These are phyloP conservation scores for Sanghuangporus baumii DNA, from an alignment of 1,284 basidiomycete genomes.

Conservation along the genomic window DNA sequence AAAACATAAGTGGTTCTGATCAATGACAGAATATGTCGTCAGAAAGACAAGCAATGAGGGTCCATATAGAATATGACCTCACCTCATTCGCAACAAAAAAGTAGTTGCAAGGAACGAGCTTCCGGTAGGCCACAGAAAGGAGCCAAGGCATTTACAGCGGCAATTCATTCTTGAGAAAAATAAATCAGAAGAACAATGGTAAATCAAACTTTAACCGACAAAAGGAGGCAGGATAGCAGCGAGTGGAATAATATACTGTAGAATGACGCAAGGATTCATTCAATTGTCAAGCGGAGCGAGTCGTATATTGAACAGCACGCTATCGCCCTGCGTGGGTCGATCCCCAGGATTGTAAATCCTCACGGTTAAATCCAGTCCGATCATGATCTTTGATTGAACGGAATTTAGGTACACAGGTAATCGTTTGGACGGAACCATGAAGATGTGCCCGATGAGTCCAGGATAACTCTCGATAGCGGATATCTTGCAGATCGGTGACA, in stretches of 20 bases:
- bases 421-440: not conserved
- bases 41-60: not conserved
- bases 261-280: not conserved
- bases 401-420: not conserved
- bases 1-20: not conserved
- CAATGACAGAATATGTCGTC: constrained; percentile 1
- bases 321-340: not conserved
- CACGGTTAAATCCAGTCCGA: not conserved
- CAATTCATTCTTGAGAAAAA: not conserved
- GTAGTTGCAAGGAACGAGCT: not conserved
- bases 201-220: not conserved
- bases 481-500: not conserved
- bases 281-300: not conserved
- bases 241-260: not conserved
- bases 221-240: not conserved
- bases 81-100: not conserved
- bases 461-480: not conserved
- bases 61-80: not conserved
- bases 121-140: not conserved
- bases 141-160: not conserved
- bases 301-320: not conserved
- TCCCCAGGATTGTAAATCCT: not conserved
- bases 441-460: not conserved
- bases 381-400: not conserved
- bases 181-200: not conserved